Evolutionary conservation across 139 green algal genomes (phyloP).

Genomic region (Chlorella sorokiniana): DNA sequence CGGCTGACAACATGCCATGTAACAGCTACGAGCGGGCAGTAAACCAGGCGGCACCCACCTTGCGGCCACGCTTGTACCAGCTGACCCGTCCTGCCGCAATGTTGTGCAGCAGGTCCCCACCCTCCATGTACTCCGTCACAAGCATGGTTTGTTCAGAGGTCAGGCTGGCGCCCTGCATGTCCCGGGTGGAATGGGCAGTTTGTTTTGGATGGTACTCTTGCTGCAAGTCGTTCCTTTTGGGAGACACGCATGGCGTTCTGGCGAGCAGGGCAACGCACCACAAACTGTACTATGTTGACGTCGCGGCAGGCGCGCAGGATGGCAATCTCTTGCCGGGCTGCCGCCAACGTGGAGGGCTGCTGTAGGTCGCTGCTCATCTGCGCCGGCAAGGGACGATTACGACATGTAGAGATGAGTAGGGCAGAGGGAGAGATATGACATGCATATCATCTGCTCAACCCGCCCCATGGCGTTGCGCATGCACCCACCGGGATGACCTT

Average conservation of each 20-base stretch:
- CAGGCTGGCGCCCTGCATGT: conserved; percentile 34
- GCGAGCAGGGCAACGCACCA: conserved; percentile 16
- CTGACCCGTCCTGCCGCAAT: conserved; percentile 31
- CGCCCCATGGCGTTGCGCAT: not conserved
- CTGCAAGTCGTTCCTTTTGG: no score
- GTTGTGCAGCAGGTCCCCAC: conserved; percentile 48
- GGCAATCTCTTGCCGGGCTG: conserved; percentile 36
- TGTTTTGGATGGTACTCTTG: no score
- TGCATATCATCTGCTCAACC: no score
- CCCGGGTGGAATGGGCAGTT: no score
- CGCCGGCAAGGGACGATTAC: not conserved
- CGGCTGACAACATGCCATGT: no score
- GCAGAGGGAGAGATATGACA: no score
- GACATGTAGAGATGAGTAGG: no score
- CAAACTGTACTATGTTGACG: conserved; percentile 58
- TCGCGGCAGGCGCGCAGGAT: conserved; percentile 47
- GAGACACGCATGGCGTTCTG: no score
- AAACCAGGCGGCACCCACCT: no score
- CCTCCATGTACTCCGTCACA: conserved; percentile 57
- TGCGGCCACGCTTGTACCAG: conserved; percentile 31
- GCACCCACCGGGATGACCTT: conserved; percentile 26
- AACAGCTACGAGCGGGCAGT: no score
- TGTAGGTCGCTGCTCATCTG: not conserved
- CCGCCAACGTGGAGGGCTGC: not conserved
- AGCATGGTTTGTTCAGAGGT: conserved; percentile 40